Conservation (phyloP, 371 early-diverging fungal genomes). For the Gilbertella persicaria region DNA sequence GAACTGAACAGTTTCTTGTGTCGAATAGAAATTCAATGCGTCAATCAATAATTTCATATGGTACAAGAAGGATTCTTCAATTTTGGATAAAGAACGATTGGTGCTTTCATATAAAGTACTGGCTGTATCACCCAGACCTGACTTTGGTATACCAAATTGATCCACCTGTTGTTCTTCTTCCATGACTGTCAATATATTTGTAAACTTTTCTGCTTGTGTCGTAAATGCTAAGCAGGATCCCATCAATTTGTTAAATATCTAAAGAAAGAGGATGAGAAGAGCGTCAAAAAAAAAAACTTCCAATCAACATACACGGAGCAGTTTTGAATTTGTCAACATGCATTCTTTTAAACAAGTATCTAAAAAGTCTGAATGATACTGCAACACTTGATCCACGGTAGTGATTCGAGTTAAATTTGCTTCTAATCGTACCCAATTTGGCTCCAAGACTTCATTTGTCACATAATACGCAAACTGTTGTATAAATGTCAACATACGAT, state of each 20-base stretch:
- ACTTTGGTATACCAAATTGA: slow-evolving; percentile 41
- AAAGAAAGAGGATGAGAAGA: slow-evolving; percentile 3
- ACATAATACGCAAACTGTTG: slow-evolving; percentile 88
- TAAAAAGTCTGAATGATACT: slow-evolving; percentile 80
- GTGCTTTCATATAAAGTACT: slow-evolving; percentile 27
- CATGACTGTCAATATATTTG: slow-evolving; percentile 40
- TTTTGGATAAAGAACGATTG: slow-evolving; percentile 43
- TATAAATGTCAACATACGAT: slow-evolving; percentile 81
- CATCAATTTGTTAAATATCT: slow-evolving; percentile 75
- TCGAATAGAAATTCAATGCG: slow-evolving; percentile 75
- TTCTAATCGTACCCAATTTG: slow-evolving; percentile 77
- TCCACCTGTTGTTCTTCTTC: slow-evolving; percentile 48
- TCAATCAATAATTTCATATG: slow-evolving; percentile 75
- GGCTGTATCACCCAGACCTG: slow-evolving; percentile 23
- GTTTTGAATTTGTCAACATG: slow-evolving; percentile 82
- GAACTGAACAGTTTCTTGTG: slow-evolving; percentile 73
- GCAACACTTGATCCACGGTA: slow-evolving; percentile 87
- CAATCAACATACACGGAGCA: slow-evolving; percentile 64
- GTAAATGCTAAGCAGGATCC: slow-evolving; percentile 69
- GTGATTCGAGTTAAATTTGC: slow-evolving; percentile 55
- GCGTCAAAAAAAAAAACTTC: background rate
- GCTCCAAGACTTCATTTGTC: slow-evolving; percentile 88
- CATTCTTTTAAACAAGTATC: slow-evolving; percentile 89
- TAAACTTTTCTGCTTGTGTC: slow-evolving; percentile 49
- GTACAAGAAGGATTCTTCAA: slow-evolving; percentile 66